Percentiles rank a stretch among this genome's conserved stretches.
phyloP scores from a whole-genome alignment of 148 eudicot genomes.

The Heliosperma pusillum region DNA sequence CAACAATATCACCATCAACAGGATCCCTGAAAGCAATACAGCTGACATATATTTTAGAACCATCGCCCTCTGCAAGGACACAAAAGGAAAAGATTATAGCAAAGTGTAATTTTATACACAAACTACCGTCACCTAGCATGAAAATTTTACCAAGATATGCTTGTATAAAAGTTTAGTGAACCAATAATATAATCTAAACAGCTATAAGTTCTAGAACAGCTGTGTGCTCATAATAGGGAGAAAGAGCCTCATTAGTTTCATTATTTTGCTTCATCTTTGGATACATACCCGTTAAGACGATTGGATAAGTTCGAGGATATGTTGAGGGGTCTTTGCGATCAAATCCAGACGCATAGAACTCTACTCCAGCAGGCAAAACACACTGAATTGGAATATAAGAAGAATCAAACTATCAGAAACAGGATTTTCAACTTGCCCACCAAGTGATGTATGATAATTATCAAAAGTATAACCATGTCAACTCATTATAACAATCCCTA shows the following conservation, averaged over 20 bases:
- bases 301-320: constrained; percentile 88
- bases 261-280: not conserved
- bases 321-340: constrained; percentile 55
- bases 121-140: not conserved
- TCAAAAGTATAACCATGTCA: not conserved
- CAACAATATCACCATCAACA: constrained; percentile 82
- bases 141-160: not conserved
- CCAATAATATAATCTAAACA: not conserved
- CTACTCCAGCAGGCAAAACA: constrained; percentile 96
- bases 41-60: constrained; percentile 87
- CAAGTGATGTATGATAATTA: not conserved
- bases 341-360: constrained; percentile 62
- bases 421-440: not conserved
- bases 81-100: constrained; percentile 8
- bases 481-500: not conserved
- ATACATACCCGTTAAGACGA: constrained; percentile 82
- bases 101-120: not conserved
- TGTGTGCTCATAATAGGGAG: not conserved
- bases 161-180: not conserved
- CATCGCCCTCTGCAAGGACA: constrained; percentile 88
- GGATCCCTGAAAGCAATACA: constrained; percentile 95
- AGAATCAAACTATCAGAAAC: constrained; percentile 5
- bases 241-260: not conserved
- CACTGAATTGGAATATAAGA: constrained; percentile 54
- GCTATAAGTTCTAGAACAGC: not conserved